A percentile compares a stretch with the other conserved stretches of the same genome.
phyloP scores from a whole-genome alignment of 139 green algal species.

The Auxenochlorella pyrenoidosa region DNA sequence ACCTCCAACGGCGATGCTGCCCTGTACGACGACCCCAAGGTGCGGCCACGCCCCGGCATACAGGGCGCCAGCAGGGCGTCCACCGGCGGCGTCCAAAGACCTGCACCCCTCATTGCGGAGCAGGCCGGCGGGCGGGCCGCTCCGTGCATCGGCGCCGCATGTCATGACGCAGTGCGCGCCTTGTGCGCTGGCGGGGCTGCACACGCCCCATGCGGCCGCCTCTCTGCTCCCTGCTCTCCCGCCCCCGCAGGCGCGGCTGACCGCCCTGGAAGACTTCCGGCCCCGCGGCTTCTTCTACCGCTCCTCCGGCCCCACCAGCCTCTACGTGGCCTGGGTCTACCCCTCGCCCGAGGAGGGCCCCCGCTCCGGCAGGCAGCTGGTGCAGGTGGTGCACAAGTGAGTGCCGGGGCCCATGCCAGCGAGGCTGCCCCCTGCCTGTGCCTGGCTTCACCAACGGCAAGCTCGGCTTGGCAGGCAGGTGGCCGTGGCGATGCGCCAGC shows the following conservation, averaged over 20 bases:
- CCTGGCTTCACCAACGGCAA: too few relatives aligned
- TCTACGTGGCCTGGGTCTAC: conserved; percentile 10
- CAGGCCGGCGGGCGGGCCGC: too few relatives aligned
- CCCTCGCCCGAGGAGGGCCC: conserved; percentile 2
- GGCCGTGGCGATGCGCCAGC: too few relatives aligned
- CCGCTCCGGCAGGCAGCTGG: not conserved
- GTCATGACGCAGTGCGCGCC: too few relatives aligned
- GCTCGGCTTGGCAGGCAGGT: too few relatives aligned
- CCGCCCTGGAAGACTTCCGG: conserved; percentile 1
- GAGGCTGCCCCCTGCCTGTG: not conserved
- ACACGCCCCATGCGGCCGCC: too few relatives aligned
- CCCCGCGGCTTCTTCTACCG: not conserved
- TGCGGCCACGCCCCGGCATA: not conserved
- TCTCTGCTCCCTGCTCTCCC: too few relatives aligned
- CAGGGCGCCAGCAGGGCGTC: too few relatives aligned
- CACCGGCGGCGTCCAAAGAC: too few relatives aligned
- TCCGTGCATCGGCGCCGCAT: too few relatives aligned
- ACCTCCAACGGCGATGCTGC: not conserved
- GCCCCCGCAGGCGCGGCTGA: conserved; percentile 7
- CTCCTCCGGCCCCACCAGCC: not conserved
- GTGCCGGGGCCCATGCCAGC: not conserved
- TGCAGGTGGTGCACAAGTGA: conserved; percentile 32
- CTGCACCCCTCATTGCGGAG: too few relatives aligned
- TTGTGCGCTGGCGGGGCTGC: too few relatives aligned
- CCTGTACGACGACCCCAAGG: conserved; percentile 9